A percentile compares a stretch with the other conserved stretches of the same genome.
Evolutionary conservation across 1,284 basidiomycete species (phyloP).

Genomic region (Trichosporon inkin): DNA sequence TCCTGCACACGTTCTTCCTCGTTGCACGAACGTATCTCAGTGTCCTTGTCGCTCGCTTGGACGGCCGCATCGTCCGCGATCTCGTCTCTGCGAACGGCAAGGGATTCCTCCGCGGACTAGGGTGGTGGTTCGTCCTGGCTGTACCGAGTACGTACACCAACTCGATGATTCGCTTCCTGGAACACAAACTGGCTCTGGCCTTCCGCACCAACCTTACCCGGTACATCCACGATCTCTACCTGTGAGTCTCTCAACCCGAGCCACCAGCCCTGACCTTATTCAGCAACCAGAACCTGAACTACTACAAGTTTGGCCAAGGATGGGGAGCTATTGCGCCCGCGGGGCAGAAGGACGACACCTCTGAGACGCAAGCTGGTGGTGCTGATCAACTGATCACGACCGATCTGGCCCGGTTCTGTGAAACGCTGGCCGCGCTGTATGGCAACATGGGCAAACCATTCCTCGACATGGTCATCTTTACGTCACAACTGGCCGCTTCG

Average conservation of each 20-base stretch:
- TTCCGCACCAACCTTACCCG: slow-evolving; percentile 83
- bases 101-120: slow-evolving; percentile 78
- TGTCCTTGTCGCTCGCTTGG: slow-evolving; percentile 79
- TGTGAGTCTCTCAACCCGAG: slow-evolving; percentile 53
- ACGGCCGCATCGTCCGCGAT: slow-evolving; percentile 85
- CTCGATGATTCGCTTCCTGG: slow-evolving; percentile 88
- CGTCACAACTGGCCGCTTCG: slow-evolving; percentile 79
- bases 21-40: slow-evolving; percentile 80
- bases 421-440: slow-evolving; percentile 80
- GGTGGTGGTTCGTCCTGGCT: slow-evolving; percentile 83
- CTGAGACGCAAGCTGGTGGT: slow-evolving; percentile 55
- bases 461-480: slow-evolving; percentile 88
- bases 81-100: slow-evolving; percentile 79
- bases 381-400: slow-evolving; percentile 89
- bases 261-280: not conserved
- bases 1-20: slow-evolving; percentile 80
- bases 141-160: slow-evolving; percentile 95
- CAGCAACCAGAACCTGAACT: slow-evolving; percentile 54
- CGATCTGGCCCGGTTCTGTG: slow-evolving; percentile 87
- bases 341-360: slow-evolving; percentile 39
- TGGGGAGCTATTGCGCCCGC: slow-evolving; percentile 15
- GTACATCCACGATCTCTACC: slow-evolving; percentile 89
- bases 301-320: slow-evolving; percentile 53
- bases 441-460: slow-evolving; percentile 83
- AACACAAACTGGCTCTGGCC: slow-evolving; percentile 79